Percentiles rank a stretch among this genome's conserved stretches.
These are phyloP conservation scores for Pharus latifolius DNA, from an alignment of 176 grass and related monocot species.

Conservation along the genomic window DNA sequence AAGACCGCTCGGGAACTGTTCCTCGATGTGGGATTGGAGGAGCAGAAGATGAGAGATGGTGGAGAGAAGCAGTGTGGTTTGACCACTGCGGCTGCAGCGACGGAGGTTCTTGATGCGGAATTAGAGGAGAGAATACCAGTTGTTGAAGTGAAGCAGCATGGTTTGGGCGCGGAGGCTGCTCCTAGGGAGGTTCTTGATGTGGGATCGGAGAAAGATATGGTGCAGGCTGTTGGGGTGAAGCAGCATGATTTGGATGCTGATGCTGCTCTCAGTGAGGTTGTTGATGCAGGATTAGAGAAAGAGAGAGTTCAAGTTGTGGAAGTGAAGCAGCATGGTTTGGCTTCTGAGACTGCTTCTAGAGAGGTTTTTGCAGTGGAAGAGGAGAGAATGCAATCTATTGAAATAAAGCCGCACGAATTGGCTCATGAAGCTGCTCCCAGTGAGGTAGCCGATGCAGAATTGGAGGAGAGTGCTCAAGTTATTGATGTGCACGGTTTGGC, in stretches of 20 bases:
- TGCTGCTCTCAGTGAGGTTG: neutral
- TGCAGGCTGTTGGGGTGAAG: neutral
- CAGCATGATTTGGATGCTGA: neutral
- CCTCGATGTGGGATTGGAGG: neutral
- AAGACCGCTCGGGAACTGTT: neutral
- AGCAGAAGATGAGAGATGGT: neutral
- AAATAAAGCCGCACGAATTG: neutral
- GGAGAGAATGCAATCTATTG: neutral
- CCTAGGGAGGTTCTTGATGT: neutral
- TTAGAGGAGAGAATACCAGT: too few relatives aligned
- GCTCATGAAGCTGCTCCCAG: neutral
- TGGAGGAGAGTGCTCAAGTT: neutral
- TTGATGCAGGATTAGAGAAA: neutral
- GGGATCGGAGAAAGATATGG: neutral
- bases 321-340: neutral
- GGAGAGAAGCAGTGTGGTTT: constrained; percentile 10
- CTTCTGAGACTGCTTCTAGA: neutral
- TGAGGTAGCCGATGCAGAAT: neutral
- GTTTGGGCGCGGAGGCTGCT: neutral
- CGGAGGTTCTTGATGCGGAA: too few relatives aligned
- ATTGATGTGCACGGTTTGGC: neutral
- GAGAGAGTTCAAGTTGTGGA: neutral
- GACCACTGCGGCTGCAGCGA: neutral
- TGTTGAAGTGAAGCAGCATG: neutral
- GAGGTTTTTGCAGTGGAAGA: neutral